Evolutionary conservation across 2,329 filamentous ascomycete genomes (phyloP).

Genomic region (Colletotrichum camelliae): DNA sequence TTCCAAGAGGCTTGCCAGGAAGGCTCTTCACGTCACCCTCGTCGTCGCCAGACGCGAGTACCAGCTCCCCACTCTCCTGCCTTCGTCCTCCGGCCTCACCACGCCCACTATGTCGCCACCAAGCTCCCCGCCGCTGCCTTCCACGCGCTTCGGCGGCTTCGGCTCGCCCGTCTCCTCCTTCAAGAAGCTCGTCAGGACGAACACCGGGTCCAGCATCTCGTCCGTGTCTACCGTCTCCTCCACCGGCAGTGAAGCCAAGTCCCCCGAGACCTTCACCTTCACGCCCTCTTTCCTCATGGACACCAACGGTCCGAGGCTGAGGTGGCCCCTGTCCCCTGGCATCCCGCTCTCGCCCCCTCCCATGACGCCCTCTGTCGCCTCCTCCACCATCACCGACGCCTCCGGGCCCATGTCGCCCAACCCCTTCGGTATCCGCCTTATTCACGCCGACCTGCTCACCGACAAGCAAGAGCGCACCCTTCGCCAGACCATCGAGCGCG

Average conservation of each 20-base stretch:
- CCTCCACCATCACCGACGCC: constrained; percentile 38
- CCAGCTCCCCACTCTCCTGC: constrained; percentile 51
- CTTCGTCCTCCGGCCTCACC: constrained; percentile 27
- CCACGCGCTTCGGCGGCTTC: constrained; percentile 29
- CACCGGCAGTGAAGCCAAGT: constrained; percentile 25
- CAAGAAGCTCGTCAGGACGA: constrained; percentile 44
- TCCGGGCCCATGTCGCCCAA: constrained; percentile 37
- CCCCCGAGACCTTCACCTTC: constrained; percentile 36
- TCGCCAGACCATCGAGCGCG: constrained; percentile 54
- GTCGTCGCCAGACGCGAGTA: constrained; percentile 62
- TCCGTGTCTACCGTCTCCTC: constrained; percentile 18
- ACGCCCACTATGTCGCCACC: constrained; percentile 35
- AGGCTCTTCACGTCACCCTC: constrained; percentile 61
- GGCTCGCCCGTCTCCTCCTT: constrained; percentile 37
- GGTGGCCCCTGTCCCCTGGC: constrained; percentile 41
- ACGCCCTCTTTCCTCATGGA: constrained; percentile 34
- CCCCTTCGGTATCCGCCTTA: constrained; percentile 54
- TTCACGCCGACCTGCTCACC: constrained; percentile 52
- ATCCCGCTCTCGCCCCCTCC: constrained; percentile 47
- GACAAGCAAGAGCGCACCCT: constrained; percentile 53
- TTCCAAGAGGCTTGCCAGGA: constrained; percentile 60
- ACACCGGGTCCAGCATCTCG: constrained; percentile 35
- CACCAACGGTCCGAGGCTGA: constrained; percentile 29
- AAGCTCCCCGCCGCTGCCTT: constrained; percentile 19
- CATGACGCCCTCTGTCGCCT: constrained; percentile 53